phyloP scores from a whole-genome alignment of 495 filamentous ascomycete genomes.

The Xylaria telfairii region DNA sequence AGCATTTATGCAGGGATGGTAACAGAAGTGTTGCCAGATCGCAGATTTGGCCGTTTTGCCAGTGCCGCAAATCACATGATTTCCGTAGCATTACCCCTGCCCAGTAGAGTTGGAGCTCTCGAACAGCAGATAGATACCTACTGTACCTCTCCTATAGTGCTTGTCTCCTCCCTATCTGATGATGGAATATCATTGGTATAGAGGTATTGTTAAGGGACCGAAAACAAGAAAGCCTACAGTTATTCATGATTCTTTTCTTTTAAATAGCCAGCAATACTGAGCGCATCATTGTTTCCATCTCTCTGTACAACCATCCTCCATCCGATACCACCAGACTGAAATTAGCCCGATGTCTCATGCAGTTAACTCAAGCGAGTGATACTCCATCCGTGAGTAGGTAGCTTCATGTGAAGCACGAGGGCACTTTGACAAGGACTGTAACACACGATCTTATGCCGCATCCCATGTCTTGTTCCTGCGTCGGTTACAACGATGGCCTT shows the following conservation, averaged over 20 bases:
- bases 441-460: slow-evolving; percentile 18
- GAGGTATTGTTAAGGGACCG: background rate
- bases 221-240: background rate
- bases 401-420: background rate
- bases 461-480: slow-evolving; percentile 24
- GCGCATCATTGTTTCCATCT: background rate
- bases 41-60: slow-evolving; percentile 10
- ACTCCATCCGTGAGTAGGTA: background rate
- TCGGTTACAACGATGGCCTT: slow-evolving; percentile 12
- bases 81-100: background rate
- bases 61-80: slow-evolving; percentile 12
- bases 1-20: slow-evolving; percentile 24
- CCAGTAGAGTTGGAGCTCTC: background rate
- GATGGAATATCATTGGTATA: background rate
- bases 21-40: slow-evolving; percentile 19
- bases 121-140: background rate
- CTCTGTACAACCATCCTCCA: background rate
- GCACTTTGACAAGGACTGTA: slow-evolving; percentile 3
- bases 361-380: background rate
- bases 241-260: background rate
- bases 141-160: background rate
- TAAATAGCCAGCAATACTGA: background rate
- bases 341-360: background rate
- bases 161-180: background rate
- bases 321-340: background rate